phyloP scores from a whole-genome alignment of 441 rosid species.

The Populus hybrid region DNA sequence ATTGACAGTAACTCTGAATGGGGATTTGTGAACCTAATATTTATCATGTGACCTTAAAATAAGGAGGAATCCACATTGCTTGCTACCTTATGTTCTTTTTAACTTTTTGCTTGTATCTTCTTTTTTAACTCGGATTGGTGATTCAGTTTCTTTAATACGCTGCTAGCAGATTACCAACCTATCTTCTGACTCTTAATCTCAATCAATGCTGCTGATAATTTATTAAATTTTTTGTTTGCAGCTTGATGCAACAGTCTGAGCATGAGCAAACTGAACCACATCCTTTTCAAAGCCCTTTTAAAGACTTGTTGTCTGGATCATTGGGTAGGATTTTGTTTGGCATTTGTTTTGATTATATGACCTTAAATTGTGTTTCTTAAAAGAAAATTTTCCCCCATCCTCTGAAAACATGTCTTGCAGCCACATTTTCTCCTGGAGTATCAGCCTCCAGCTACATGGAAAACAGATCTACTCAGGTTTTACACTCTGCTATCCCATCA shows the following conservation, averaged over 20 bases:
- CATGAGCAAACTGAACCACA: slow-evolving; percentile 51
- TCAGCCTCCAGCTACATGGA: slow-evolving; percentile 32
- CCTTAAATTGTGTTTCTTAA: slow-evolving; percentile 16
- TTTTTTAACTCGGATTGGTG: neutral
- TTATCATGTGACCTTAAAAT: neutral
- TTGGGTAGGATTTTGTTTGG: slow-evolving; percentile 48
- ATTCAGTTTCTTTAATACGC: slow-evolving; percentile 11
- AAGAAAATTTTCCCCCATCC: neutral
- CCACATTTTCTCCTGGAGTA: slow-evolving; percentile 34
- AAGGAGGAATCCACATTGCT: neutral
- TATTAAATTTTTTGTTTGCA: slow-evolving; percentile 25
- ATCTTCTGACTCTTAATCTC: neutral
- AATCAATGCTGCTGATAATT: neutral
- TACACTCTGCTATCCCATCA: slow-evolving; percentile 34
- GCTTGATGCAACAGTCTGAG: slow-evolving; percentile 47
- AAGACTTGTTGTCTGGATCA: slow-evolving; percentile 45
- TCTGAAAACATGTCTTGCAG: slow-evolving; percentile 23
- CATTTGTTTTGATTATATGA: slow-evolving; percentile 9
- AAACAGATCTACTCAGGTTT: slow-evolving; percentile 29
- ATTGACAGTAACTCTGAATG: slow-evolving; percentile 1
- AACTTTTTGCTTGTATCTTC: slow-evolving; percentile 9
- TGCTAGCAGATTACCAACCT: neutral
- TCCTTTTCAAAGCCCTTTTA: slow-evolving; percentile 46
- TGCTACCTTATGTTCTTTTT: slow-evolving; percentile 14
- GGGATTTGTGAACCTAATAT: neutral